Conservation (phyloP, 192 early-diverging fungal species). For the Allomyces arbusculus region DNA sequence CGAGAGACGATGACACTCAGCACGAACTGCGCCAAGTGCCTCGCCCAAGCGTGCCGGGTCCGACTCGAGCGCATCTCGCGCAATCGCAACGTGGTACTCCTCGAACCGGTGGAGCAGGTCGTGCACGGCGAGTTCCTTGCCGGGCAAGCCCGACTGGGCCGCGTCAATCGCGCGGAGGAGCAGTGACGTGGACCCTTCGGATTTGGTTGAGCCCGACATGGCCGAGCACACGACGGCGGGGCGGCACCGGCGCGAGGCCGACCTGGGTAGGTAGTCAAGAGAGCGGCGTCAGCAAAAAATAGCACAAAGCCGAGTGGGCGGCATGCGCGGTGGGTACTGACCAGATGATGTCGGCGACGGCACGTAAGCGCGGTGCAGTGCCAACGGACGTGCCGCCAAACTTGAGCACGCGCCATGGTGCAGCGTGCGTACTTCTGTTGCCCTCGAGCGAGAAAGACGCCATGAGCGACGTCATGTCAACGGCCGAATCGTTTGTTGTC, state of each 20-base stretch:
- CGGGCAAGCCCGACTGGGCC: slow-evolving; percentile 18
- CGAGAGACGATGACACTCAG: slow-evolving; percentile 53
- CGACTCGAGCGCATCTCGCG: slow-evolving; percentile 25
- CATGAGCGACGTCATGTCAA: too few relatives aligned
- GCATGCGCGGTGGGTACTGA: slow-evolving; percentile 14
- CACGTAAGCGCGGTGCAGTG: slow-evolving; percentile 38
- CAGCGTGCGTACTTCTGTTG: too few relatives aligned
- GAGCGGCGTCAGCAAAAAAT: slow-evolving; percentile 2
- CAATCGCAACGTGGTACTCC: slow-evolving; percentile 56
- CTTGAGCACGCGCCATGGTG: slow-evolving; percentile 62
- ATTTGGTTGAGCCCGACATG: slow-evolving; percentile 68
- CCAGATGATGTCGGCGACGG: slow-evolving; percentile 59
- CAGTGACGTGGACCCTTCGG: slow-evolving; percentile 76
- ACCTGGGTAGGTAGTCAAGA: not conserved
- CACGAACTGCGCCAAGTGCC: too few relatives aligned
- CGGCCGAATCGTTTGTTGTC: too few relatives aligned
- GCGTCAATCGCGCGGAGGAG: slow-evolving; percentile 24
- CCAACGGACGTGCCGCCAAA: slow-evolving; percentile 96
- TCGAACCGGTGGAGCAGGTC: slow-evolving; percentile 68
- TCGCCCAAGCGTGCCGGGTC: slow-evolving; percentile 31
- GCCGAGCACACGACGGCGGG: slow-evolving; percentile 91
- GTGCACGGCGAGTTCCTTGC: slow-evolving; percentile 23
- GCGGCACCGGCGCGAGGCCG: slow-evolving; percentile 16
- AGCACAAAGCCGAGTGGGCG: not conserved
- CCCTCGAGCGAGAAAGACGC: too few relatives aligned